Base-by-base conservation (phyloP, 139 green algal genomes). In the Zygnema cylindricum region DNA sequence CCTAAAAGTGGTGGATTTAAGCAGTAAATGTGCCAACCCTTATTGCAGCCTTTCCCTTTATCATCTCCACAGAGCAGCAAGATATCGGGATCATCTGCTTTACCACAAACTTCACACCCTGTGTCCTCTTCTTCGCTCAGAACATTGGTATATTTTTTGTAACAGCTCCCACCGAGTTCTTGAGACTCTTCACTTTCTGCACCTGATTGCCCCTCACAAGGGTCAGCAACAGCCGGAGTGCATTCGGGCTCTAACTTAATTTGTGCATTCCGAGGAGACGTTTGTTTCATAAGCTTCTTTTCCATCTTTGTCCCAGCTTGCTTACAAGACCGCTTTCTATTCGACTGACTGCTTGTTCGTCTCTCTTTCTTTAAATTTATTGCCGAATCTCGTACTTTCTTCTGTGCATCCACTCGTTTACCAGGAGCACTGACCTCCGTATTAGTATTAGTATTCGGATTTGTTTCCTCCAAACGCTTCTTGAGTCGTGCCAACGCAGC, bases 171-270 rank as follows among this genome's bases (percentile, higher is more conserved):
- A 25, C 57, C 57, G 57, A 73, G 57, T 30, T 73, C 57, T 73
- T 73, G 30, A 25, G 57, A 73, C 57, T 73, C 57, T 73, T 73
- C 57, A n/a, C n/a, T n/a, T n/a, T n/a, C n/a, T n/a, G n/a, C n/a
- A n/a, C n/a, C n/a, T n/a, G n/a, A n/a, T n/a, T n/a, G n/a, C n/a
- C n/a, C n/a, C n/a, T n/a, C n/a, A n/a, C n/a, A n/a, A n/a, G n/a
- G n/a, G n/a, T n/a, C n/a, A n/a, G n/a, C n/a, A n/a, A n/a, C n/a
- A n/a, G n/a, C n/a, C n/a, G n/a, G n/a, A n/a, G n/a, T n/a, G n/a
- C n/a, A n/a, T n/a, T n/a, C n/a, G n/a, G n/a, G n/a, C n/a, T n/a
- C n/a, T n/a, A n/a, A n/a, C 57, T 35, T 30, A 25, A 73, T 30
- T 25, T 30, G 30, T 30, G 30, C 57, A 73, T 25, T 25, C 30